Base-by-base conservation (phyloP, 2,329 filamentous ascomycete genomes). In the Nemania serpens region DNA sequence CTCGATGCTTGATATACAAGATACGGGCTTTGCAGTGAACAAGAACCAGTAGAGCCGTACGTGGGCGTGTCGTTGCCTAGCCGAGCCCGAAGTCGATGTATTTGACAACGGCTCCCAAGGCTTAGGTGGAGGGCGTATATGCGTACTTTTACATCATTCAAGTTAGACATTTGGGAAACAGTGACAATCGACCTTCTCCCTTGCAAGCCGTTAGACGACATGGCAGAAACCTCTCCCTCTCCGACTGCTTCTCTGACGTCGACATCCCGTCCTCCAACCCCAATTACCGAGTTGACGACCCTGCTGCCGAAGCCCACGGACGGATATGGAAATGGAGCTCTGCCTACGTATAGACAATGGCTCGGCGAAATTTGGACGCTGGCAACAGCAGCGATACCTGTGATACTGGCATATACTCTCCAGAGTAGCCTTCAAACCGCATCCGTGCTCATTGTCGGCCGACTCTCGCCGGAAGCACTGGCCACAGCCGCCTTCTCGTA, bases 401-500 rank as follows among this genome's bases (percentile, higher is more conserved):
- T 96, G 2, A 93, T 96, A 62, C 72, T 96, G 39, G 91, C 91
- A 61, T 96, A 96, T 75, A 89, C 89, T 9, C 81, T 96, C 5
- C 92, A 96, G 63, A 96, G 94, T 74, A 93, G 89, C 5, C 79
- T 96, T 0, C 92, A 96, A 72, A 96, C 92, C 0, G 73, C 90
- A 1, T 95, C 91, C 0, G 90, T 96, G 4, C 78, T 96, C 47
- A 88, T 96, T 39, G 91, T 91, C 2, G 92, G 92, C 10, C 87
- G 91, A 2, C 78, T 92, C 0, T 93, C 90, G 0, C 88, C 92
- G 1, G 89, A 95, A 74, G 87, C 91, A 1, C 78, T 96, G 6
- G 91, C 92, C 0, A 91, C 89, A 0, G 89, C 91, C 1, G 91
- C 92, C 0, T 96, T 96, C 70, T 91, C 90, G 1, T 94, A 95